phyloP scores from a whole-genome alignment of 352 stramenopile genomes.

The Phytophthora fragariaefolia region DNA sequence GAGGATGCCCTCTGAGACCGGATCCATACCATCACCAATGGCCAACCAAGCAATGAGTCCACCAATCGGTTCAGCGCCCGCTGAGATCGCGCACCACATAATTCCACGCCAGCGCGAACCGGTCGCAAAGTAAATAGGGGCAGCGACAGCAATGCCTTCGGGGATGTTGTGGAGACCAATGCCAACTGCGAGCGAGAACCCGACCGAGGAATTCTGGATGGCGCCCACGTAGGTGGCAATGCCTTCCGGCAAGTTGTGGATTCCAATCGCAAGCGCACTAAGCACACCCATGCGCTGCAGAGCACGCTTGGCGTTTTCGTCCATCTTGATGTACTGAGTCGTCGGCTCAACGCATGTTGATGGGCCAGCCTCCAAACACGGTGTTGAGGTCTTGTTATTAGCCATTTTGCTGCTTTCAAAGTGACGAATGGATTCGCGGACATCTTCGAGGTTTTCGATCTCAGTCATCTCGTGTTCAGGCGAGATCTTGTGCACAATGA shows the following conservation, averaged over 20 bases:
- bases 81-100: slow-evolving; percentile 90
- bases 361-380: slow-evolving; percentile 10
- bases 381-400: slow-evolving; percentile 20
- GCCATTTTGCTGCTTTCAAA: slow-evolving; percentile 32
- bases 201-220: slow-evolving; percentile 14
- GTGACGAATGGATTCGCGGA: slow-evolving; percentile 42
- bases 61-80: slow-evolving; percentile 88
- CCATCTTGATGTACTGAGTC: slow-evolving; percentile 31
- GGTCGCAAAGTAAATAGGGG: slow-evolving; percentile 97
- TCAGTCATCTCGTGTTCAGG: slow-evolving; percentile 40
- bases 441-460: slow-evolving; percentile 40
- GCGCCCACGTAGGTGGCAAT: slow-evolving; percentile 12
- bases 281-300: slow-evolving; percentile 89
- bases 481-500: slow-evolving; percentile 47
- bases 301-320: slow-evolving; percentile 35
- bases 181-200: slow-evolving; percentile 7
- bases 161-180: slow-evolving; percentile 59
- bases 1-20: slow-evolving; percentile 76
- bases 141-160: slow-evolving; percentile 93
- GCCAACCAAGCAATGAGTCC: slow-evolving; percentile 88
- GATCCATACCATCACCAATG: slow-evolving; percentile 74
- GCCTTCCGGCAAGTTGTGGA: slow-evolving; percentile 96
- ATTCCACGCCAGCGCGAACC: slow-evolving; percentile 93
- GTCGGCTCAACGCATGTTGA: slow-evolving; percentile 2
- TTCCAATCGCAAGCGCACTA: slow-evolving; percentile 91